These are phyloP conservation scores for Alternaria angustiovoidea DNA, from an alignment of 2,329 filamentous ascomycete genomes.

Conservation along the genomic window DNA sequence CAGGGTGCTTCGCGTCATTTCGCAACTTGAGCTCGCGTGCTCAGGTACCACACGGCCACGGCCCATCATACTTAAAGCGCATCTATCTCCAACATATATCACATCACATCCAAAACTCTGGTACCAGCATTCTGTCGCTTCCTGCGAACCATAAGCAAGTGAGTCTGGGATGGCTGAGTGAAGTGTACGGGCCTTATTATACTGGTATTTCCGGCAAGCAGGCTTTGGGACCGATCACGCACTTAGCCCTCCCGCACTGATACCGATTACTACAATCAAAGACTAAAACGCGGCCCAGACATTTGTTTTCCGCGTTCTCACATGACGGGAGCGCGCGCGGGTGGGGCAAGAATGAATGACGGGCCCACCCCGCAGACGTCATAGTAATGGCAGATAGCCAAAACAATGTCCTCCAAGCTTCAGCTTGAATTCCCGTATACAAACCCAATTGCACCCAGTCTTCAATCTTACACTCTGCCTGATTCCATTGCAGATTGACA, in stretches of 20 bases:
- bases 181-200: not conserved
- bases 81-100: not conserved
- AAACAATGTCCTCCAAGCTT: slow-evolving; percentile 6
- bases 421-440: slow-evolving; percentile 10
- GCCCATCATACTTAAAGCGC: not conserved
- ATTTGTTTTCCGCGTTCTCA: slow-evolving; percentile 20
- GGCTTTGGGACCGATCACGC: not conserved
- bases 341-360: slow-evolving; percentile 35
- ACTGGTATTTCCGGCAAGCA: not conserved
- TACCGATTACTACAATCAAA: slow-evolving; percentile 15
- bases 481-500: not conserved
- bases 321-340: slow-evolving; percentile 15
- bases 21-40: not conserved
- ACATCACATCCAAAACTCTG: not conserved
- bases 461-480: not conserved
- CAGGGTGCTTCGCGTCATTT: not conserved
- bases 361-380: slow-evolving; percentile 42
- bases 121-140: not conserved
- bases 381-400: slow-evolving; percentile 23
- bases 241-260: slow-evolving; percentile 3
- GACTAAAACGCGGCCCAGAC: slow-evolving; percentile 15
- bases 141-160: not conserved
- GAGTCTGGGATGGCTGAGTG: not conserved
- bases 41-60: not conserved
- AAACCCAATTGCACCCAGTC: not conserved